These are phyloP conservation scores for Fusarium sp. DNA, from an alignment of 2,329 filamentous ascomycete species.

Conservation along the genomic window DNA sequence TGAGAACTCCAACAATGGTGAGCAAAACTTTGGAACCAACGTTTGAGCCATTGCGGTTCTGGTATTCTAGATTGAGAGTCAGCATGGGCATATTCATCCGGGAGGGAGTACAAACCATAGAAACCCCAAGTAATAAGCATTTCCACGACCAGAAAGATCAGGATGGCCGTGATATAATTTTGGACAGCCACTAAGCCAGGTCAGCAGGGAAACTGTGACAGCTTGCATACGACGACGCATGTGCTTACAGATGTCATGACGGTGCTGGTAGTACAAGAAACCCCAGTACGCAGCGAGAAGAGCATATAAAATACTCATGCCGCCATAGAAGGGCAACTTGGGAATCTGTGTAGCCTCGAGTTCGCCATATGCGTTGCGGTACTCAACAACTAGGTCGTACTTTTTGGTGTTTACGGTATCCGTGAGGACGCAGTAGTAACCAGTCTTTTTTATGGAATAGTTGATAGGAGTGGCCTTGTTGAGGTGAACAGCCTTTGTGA, in stretches of 20 bases:
- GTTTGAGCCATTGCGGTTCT: constrained; percentile 89
- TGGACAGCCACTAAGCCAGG: constrained; percentile 79
- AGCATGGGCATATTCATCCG: constrained; percentile 1
- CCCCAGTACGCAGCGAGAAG: constrained; percentile 86
- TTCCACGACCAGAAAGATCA: constrained; percentile 92
- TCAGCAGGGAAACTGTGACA: constrained; percentile 6
- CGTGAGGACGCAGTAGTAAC: constrained; percentile 94
- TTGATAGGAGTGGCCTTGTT: constrained; percentile 78
- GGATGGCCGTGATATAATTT: constrained; percentile 98
- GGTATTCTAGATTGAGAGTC: constrained; percentile 72
- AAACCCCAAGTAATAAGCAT: constrained; percentile 99
- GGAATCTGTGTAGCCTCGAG: constrained; percentile 94
- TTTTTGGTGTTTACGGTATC: constrained; percentile 72
- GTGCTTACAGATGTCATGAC: constrained; percentile 81
- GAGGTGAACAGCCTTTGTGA: constrained; percentile 83
- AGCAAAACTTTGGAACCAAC: constrained; percentile 84
- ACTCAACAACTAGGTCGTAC: constrained; percentile 86
- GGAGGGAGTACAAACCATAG: constrained; percentile 69
- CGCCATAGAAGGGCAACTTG: constrained; percentile 96
- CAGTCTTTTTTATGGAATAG: constrained; percentile 87
- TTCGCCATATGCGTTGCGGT: constrained; percentile 96
- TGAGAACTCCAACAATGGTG: constrained; percentile 90
- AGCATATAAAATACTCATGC: constrained; percentile 91
- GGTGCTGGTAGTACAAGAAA: constrained; percentile 94
- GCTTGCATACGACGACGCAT: not conserved